Evolutionary conservation across 352 stramenopile genomes (phyloP).

Genomic region (Salisapilia sapeloensis): DNA sequence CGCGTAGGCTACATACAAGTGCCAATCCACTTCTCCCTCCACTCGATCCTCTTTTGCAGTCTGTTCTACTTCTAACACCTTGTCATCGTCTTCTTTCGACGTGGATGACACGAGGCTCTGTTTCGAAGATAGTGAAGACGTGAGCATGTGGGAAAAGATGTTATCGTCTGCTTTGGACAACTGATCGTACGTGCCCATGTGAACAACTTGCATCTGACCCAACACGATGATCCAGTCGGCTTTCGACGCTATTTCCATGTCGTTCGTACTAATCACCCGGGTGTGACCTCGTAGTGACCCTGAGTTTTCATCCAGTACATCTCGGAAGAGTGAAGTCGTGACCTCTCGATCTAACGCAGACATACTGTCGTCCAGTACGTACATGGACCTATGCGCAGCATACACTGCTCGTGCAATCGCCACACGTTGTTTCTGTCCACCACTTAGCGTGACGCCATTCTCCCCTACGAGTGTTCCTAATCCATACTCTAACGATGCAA

Average conservation of each 20-base stretch:
- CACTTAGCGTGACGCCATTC: constrained; percentile 38
- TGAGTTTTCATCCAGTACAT: constrained; percentile 24
- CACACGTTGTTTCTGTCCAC: constrained; percentile 48
- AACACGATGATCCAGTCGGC: constrained; percentile 64
- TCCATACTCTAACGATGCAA: constrained; percentile 29
- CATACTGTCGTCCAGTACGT: constrained; percentile 51
- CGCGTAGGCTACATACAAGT: constrained; percentile 28
- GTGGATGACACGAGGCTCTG: neutral
- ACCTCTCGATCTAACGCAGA: constrained; percentile 38
- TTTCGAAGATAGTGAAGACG: neutral
- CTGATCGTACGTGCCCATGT: constrained; percentile 44
- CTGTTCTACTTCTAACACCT: constrained; percentile 1
- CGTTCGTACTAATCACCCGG: constrained; percentile 30
- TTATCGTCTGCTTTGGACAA: constrained; percentile 17
- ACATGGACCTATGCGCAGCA: constrained; percentile 19
- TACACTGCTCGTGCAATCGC: constrained; percentile 58
- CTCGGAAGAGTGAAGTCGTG: constrained; percentile 22
- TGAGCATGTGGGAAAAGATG: constrained; percentile 22
- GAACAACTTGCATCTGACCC: constrained; percentile 36
- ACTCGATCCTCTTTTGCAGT: constrained; percentile 12
- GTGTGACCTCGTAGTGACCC: constrained; percentile 25
- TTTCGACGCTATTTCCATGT: constrained; percentile 25
- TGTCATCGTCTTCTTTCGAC: neutral
- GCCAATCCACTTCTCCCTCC: constrained; percentile 15
- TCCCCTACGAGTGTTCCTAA: constrained; percentile 42